A percentile compares a stretch with the other conserved stretches of the same genome.
These are phyloP conservation scores for Millerozyma acaciae DNA, from an alignment of 805 yeast species.

Conservation along the genomic window DNA sequence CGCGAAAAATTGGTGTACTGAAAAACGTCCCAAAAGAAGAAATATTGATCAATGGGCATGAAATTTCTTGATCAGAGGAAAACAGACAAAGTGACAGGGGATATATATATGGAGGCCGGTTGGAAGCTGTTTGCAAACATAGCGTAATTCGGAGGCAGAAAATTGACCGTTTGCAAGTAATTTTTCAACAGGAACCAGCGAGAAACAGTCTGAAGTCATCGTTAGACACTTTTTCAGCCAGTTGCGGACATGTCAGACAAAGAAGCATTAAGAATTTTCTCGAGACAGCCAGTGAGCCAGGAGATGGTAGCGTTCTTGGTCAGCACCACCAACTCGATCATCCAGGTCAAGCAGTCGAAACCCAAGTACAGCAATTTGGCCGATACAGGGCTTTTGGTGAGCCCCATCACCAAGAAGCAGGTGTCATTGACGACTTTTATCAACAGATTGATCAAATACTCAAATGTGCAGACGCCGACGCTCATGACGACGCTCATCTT, in stretches of 20 bases:
- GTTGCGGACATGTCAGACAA: slow-evolving; percentile 28
- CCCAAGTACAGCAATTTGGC: slow-evolving; percentile 28
- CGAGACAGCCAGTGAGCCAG: slow-evolving; percentile 51
- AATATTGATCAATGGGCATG: no score
- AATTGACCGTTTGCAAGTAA: no score
- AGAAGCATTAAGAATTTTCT: slow-evolving; percentile 51
- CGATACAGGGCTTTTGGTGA: slow-evolving; percentile 32
- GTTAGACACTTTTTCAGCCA: no score
- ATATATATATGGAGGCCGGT: no score
- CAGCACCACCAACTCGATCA: slow-evolving; percentile 54
- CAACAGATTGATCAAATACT: slow-evolving; percentile 63
- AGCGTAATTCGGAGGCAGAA: no score
- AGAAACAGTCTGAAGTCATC: no score
- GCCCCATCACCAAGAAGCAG: slow-evolving; percentile 18
- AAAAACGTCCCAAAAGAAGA: no score
- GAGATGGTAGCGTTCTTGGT: slow-evolving; percentile 60
- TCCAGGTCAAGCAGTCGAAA: slow-evolving; percentile 36
- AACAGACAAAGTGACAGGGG: no score
- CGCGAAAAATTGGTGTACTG: no score
- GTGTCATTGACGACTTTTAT: slow-evolving; percentile 58
- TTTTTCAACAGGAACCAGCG: no score
- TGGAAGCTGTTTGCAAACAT: no score
- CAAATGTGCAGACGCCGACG: slow-evolving; percentile 93
- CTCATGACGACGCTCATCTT: slow-evolving; percentile 89
- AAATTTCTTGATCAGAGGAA: no score